Evolutionary conservation across 2,329 filamentous ascomycete species (phyloP).

Genomic region (Neofusicoccum laricinum): DNA sequence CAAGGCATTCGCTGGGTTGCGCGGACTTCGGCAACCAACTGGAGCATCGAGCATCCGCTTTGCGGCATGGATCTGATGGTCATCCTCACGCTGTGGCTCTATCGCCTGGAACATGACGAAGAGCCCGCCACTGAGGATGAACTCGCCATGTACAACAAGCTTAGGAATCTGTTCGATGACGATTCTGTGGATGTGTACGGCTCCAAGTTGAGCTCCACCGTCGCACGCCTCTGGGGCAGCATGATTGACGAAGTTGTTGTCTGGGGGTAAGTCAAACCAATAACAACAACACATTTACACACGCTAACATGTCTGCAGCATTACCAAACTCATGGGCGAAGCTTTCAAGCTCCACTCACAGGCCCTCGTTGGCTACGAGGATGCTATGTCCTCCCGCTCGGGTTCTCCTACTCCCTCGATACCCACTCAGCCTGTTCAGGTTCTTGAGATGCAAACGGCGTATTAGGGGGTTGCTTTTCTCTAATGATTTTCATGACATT

Average conservation of each 20-base stretch:
- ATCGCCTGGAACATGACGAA: constrained; percentile 98
- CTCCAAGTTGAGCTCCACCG: constrained; percentile 86
- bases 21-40: constrained; percentile 95
- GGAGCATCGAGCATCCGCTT: constrained; percentile 97
- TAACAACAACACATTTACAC: background rate
- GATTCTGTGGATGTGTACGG: constrained; percentile 80
- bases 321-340: constrained; percentile 95
- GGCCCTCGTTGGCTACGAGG: constrained; percentile 90
- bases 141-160: constrained; percentile 85
- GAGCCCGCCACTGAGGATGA: constrained; percentile 85
- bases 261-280: constrained; percentile 80
- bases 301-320: constrained; percentile 57
- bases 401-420: constrained; percentile 41
- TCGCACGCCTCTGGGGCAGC: constrained; percentile 92
- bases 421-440: constrained; percentile 39
- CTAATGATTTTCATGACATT: constrained; percentile 17
- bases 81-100: constrained; percentile 95
- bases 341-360: constrained; percentile 96
- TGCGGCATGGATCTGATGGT: constrained; percentile 97
- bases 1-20: constrained; percentile 97
- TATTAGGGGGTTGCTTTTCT: constrained; percentile 28
- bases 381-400: constrained; percentile 58
- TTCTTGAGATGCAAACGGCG: constrained; percentile 43
- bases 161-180: constrained; percentile 85
- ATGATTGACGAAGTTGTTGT: constrained; percentile 99